Conservation (phyloP, 1,284 basidiomycete genomes). For the Naganishia cerealis region DNA sequence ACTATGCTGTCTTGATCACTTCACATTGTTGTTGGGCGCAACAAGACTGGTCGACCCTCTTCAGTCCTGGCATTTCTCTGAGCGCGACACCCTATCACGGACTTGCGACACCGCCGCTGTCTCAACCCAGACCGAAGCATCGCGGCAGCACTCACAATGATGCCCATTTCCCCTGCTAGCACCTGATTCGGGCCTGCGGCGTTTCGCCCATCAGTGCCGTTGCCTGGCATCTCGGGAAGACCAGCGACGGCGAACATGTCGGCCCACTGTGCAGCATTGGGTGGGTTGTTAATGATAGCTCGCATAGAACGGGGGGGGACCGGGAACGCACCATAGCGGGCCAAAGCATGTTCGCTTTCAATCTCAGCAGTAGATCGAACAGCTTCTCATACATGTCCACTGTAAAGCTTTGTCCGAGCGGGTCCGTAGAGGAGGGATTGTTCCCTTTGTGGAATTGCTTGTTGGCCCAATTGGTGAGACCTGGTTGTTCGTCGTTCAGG, state of each 20-base stretch:
- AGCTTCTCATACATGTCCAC: slow-evolving; percentile 61
- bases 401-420: slow-evolving; percentile 42
- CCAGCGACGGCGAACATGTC: slow-evolving; percentile 71
- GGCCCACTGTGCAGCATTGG: slow-evolving; percentile 41
- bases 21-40: too few relatives aligned
- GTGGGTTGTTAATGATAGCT: not conserved
- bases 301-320: slow-evolving; percentile 13
- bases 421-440: slow-evolving; percentile 49
- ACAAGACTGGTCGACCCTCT: not conserved
- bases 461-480: slow-evolving; percentile 60
- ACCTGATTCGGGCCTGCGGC: slow-evolving; percentile 60
- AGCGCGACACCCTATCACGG: too few relatives aligned
- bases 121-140: too few relatives aligned
- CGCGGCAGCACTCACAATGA: slow-evolving; percentile 62
- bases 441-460: slow-evolving; percentile 69
- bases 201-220: slow-evolving; percentile 32
- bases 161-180: slow-evolving; percentile 66
- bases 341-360: slow-evolving; percentile 72
- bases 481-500: slow-evolving; percentile 66
- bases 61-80: not conserved
- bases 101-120: too few relatives aligned
- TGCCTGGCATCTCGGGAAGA: slow-evolving; percentile 38
- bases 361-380: slow-evolving; percentile 64
- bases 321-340: slow-evolving; percentile 40
- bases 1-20: too few relatives aligned